Evolutionary conservation across 106 monocot species (phyloP), one percentile per base, ranked within the genome.

Genomic region (Chionographis japonica): DNA sequence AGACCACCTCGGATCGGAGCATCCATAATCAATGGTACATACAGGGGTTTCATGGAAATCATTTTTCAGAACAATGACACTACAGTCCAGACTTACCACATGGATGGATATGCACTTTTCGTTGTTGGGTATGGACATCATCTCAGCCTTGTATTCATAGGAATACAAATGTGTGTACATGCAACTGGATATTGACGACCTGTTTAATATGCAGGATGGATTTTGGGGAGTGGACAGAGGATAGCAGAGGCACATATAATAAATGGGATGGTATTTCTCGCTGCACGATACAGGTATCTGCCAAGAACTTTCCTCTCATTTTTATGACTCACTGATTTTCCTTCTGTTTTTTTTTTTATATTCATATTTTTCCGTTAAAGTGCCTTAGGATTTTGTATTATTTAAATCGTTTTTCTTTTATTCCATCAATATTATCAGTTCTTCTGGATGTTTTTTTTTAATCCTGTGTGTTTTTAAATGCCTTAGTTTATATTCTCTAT

Each of bases 21-120:
- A 56, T 88, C 88, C 12, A 63, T 78, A 2, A 82, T 92, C 49
- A 85, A 85, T 76, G 88, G 78, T 40, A 72, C 88, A 43, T 92
- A 81, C 65, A 85, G 71, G 54, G 93, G 89, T 19, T 93, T 93
- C 63, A 75, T 92, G 68, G 92, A 92, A 67, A 92, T 92, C 40
- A 62, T 92, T 36, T 85, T 92, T 41, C 80, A 88, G 85, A 92
- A 92, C 69, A 93, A 93, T 66, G 89, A 83, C 58, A 89, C 93
- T 6, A 70, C 14, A 56, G 80, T 86, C 52, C 88, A 86, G 76
- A 81, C 66, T 60, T 93, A 81, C 65, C 93, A 93, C 68, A 54
- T 93, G 58, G 86, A 93, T 74, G 92, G 92, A 72, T 92, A 92
- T 78, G 76, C 88, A 38, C 88, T 92, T 66, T 92, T 88, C 61